These are phyloP conservation scores for Ceratobasidium sp. DNA, from an alignment of 1,284 basidiomycete species.

Conservation along the genomic window DNA sequence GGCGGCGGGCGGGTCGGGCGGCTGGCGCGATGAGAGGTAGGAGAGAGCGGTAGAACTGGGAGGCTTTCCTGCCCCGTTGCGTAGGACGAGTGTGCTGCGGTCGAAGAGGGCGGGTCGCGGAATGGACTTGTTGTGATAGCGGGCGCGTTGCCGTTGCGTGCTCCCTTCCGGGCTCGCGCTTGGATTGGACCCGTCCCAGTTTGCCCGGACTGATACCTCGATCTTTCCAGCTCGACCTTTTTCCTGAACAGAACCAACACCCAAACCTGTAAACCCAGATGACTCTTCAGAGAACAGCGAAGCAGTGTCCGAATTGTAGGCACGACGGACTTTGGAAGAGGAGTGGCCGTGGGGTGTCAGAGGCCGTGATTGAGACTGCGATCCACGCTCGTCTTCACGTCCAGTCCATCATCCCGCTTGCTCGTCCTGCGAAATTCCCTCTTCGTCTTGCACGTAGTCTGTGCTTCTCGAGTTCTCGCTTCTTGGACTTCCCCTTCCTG, in stretches of 20 bases:
- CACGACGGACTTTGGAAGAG: not conserved
- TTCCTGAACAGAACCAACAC: conserved; percentile 19
- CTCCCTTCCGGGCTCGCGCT: conserved; percentile 12
- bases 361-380: not conserved
- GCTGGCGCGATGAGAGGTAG: conserved; percentile 16
- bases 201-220: conserved; percentile 13
- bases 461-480: not conserved
- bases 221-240: conserved; percentile 23
- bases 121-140: conserved; percentile 11
- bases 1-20: conserved; percentile 17
- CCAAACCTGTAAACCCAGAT: conserved; percentile 28
- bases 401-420: conserved; percentile 23
- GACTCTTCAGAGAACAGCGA: conserved; percentile 33
- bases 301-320: not conserved
- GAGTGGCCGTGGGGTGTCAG: not conserved
- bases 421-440: conserved; percentile 26
- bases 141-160: not conserved
- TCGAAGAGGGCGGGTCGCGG: not conserved
- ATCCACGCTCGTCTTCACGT: conserved; percentile 29
- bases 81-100: conserved; percentile 1
- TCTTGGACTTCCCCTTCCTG: not conserved
- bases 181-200: conserved; percentile 32
- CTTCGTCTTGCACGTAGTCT: not conserved
- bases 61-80: conserved; percentile 19
- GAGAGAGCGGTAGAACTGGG: not conserved